phyloP scores from a whole-genome alignment of 805 yeast species.

The Pichia californica region DNA sequence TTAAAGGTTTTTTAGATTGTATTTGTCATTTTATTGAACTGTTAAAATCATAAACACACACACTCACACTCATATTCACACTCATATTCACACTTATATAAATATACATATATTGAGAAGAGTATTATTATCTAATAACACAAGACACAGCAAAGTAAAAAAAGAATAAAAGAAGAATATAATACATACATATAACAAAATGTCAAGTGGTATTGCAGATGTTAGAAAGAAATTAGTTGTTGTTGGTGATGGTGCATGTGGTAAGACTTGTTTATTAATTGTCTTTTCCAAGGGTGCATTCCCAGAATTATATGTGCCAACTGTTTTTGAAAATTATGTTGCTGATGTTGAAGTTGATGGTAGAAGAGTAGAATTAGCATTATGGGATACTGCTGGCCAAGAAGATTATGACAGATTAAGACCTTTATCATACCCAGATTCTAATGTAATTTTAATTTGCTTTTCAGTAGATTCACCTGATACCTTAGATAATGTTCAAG shows the following conservation, averaged over 20 bases:
- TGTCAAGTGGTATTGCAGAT: slow-evolving; percentile 47
- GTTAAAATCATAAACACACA: background rate
- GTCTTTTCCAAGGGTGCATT: slow-evolving; percentile 81
- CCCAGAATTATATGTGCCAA: slow-evolving; percentile 93
- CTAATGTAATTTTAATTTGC: slow-evolving; percentile 86
- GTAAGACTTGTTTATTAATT: slow-evolving; percentile 88
- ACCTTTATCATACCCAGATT: slow-evolving; percentile 87
- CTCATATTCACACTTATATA: no score
- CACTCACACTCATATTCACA: background rate
- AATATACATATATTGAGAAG: no score
- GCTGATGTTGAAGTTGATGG: slow-evolving; percentile 93
- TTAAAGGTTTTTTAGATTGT: no score
- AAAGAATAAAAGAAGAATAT: no score
- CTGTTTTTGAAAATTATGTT: slow-evolving; percentile 95
- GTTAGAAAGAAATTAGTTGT: slow-evolving; percentile 80
- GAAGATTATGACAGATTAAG: slow-evolving; percentile 94
- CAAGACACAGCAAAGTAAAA: no score
- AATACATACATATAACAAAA: slow-evolving; percentile 5
- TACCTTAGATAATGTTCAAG: slow-evolving; percentile 88
- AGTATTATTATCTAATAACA: no score
- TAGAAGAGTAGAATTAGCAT: slow-evolving; percentile 84
- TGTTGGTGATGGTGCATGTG: slow-evolving; percentile 98
- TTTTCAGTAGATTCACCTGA: slow-evolving; percentile 89
- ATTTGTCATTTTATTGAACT: no score
- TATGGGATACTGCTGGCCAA: slow-evolving; percentile 99